These are phyloP conservation scores for Monosporascus sp. DNA, from an alignment of 2,329 filamentous ascomycete genomes.

Conservation along the genomic window DNA sequence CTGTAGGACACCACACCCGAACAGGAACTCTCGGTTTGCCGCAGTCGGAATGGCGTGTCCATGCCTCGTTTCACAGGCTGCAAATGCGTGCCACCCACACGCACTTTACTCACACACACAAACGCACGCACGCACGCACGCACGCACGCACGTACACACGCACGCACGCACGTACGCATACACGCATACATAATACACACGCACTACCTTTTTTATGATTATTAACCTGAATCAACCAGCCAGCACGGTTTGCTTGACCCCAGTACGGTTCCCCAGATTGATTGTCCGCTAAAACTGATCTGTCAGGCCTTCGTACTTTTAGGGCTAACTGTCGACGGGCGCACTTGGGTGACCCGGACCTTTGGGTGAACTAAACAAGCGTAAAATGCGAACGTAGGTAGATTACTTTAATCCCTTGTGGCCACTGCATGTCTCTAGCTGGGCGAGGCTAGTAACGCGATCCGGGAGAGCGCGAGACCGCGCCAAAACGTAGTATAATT, in stretches of 20 bases:
- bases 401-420: conserved; percentile 16
- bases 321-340: conserved; percentile 18
- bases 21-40: no score
- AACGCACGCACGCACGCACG: no score
- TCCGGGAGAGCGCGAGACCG: neutral
- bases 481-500: conserved; percentile 8
- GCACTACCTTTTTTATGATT: no score
- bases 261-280: conserved; percentile 28
- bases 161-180: no score
- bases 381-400: conserved; percentile 17
- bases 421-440: conserved; percentile 20
- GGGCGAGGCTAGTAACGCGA: conserved; percentile 14
- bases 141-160: no score
- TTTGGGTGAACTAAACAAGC: conserved; percentile 31
- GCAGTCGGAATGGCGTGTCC: no score
- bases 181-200: no score
- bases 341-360: conserved; percentile 26
- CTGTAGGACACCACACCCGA: no score
- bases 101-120: no score
- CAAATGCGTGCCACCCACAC: no score
- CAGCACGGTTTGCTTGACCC: conserved; percentile 3
- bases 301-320: conserved; percentile 23
- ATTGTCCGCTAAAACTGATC: conserved; percentile 30
- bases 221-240: no score
- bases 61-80: no score